These are phyloP conservation scores for Thyridium curvatum DNA, from an alignment of 2,329 filamentous ascomycete species.

Conservation along the genomic window DNA sequence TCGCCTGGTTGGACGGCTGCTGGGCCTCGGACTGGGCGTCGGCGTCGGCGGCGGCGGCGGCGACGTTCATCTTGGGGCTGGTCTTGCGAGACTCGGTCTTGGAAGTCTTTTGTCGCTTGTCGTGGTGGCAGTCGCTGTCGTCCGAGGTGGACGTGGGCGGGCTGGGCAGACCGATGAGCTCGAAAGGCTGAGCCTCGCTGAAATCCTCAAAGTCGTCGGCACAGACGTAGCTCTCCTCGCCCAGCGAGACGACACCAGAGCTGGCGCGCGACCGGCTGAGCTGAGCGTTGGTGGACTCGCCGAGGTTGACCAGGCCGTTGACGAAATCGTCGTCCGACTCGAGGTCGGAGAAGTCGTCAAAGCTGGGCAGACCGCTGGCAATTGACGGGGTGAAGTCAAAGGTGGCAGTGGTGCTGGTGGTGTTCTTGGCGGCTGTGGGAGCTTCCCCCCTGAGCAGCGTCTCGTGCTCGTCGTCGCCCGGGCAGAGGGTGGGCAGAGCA, in stretches of 20 bases:
- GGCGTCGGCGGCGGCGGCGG: slow-evolving; percentile 23
- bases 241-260: slow-evolving; percentile 60
- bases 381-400: slow-evolving; percentile 48
- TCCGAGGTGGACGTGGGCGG: slow-evolving; percentile 50
- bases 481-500: slow-evolving; percentile 53
- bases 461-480: slow-evolving; percentile 54
- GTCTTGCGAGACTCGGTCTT: slow-evolving; percentile 27
- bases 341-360: slow-evolving; percentile 83
- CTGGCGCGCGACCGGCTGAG: slow-evolving; percentile 65
- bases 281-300: slow-evolving; percentile 32
- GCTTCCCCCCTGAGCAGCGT: slow-evolving; percentile 39
- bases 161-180: slow-evolving; percentile 56
- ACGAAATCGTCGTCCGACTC: slow-evolving; percentile 88
- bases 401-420: slow-evolving; percentile 35
- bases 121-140: slow-evolving; percentile 41
- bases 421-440: slow-evolving; percentile 26
- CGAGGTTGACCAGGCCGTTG: slow-evolving; percentile 66
- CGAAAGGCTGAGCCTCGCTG: slow-evolving; percentile 54
- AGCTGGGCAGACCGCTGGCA: slow-evolving; percentile 59
- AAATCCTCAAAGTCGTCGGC: slow-evolving; percentile 71
- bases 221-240: slow-evolving; percentile 72
- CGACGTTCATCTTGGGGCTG: slow-evolving; percentile 35
- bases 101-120: slow-evolving; percentile 52
- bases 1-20: slow-evolving; percentile 23
- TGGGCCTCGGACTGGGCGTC: slow-evolving; percentile 26